Evolutionary conservation across 179 eudicot species (phyloP).

Genomic region (Silene coronaria): DNA sequence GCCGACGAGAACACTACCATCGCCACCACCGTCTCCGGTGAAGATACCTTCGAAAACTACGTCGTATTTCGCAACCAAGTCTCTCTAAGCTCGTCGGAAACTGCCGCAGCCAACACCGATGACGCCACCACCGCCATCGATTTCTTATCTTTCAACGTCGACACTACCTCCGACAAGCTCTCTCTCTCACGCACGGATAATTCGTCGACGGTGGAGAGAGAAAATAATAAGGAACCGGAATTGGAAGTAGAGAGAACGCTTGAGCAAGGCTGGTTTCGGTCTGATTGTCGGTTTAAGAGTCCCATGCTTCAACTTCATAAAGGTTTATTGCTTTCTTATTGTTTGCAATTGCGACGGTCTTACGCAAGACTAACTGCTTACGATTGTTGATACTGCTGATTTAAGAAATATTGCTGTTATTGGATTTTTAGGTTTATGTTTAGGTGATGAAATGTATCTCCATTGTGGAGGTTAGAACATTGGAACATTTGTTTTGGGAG

Average conservation of each 20-base stretch:
- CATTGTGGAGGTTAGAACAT: not conserved
- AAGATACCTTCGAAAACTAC: slow-evolving; percentile 18
- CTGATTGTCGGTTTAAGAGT: slow-evolving; percentile 66
- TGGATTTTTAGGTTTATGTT: not conserved
- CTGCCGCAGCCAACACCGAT: slow-evolving; percentile 22
- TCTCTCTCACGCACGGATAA: not conserved
- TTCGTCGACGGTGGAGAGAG: slow-evolving; percentile 11
- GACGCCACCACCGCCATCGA: slow-evolving; percentile 42
- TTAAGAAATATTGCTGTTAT: not conserved
- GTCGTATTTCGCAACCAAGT: slow-evolving; percentile 66
- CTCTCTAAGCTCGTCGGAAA: slow-evolving; percentile 26
- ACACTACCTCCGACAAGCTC: slow-evolving; percentile 20
- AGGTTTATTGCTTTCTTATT: slow-evolving; percentile 33
- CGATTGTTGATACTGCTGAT: not conserved
- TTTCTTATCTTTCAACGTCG: slow-evolving; percentile 65
- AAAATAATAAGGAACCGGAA: not conserved
- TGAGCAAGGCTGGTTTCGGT: slow-evolving; percentile 86
- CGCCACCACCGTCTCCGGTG: slow-evolving; percentile 16
- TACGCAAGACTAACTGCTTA: not conserved
- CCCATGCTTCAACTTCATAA: slow-evolving; percentile 95
- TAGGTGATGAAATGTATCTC: not conserved
- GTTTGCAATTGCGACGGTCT: not conserved
- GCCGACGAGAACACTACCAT: slow-evolving; percentile 7
- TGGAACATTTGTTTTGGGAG: not conserved
- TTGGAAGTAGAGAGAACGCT: slow-evolving; percentile 39